Evolutionary conservation across 2,329 filamentous ascomycete genomes (phyloP).

Genomic region (Exophiala oligosperma): DNA sequence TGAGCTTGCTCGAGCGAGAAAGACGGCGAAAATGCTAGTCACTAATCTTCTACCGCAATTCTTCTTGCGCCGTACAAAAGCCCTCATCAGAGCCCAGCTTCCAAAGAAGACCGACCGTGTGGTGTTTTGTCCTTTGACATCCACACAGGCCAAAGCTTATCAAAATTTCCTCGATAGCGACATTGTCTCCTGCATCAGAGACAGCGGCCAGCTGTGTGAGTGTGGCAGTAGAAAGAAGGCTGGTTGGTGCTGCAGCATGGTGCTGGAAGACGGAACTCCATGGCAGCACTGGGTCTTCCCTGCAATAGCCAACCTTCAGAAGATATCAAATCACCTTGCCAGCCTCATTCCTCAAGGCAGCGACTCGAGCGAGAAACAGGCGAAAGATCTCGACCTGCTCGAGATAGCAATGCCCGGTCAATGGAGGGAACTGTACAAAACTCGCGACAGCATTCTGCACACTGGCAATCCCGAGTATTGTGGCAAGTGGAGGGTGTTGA

Average conservation of each 20-base stretch:
- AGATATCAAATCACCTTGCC: conserved; percentile 89
- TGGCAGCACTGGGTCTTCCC: conserved; percentile 85
- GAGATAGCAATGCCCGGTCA: conserved; percentile 70
- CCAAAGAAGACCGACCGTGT: conserved; percentile 94
- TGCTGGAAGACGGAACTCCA: conserved; percentile 57
- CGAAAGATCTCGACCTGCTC: conserved; percentile 73
- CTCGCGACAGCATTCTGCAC: conserved; percentile 75
- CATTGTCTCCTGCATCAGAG: conserved; percentile 67
- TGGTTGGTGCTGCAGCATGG: conserved; percentile 77
- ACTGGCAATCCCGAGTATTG: conserved; percentile 88
- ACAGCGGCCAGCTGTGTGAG: conserved; percentile 65
- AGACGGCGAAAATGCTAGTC: conserved; percentile 80
- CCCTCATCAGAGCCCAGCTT: conserved; percentile 84
- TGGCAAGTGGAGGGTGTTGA: conserved; percentile 93
- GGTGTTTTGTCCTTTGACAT: conserved; percentile 89
- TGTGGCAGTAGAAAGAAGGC: conserved; percentile 69
- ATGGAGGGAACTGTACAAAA: conserved; percentile 72
- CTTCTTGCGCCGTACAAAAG: conserved; percentile 91
- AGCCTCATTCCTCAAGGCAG: conserved; percentile 71
- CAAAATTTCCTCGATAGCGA: conserved; percentile 75
- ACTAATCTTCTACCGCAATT: conserved; percentile 84
- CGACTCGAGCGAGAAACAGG: conserved; percentile 70
- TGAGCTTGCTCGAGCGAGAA: conserved; percentile 77
- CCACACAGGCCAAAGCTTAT: conserved; percentile 79
- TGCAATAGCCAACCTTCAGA: conserved; percentile 76